Conservation (phyloP, 768 basidiomycete genomes). For the Kondoa malvinella region DNA sequence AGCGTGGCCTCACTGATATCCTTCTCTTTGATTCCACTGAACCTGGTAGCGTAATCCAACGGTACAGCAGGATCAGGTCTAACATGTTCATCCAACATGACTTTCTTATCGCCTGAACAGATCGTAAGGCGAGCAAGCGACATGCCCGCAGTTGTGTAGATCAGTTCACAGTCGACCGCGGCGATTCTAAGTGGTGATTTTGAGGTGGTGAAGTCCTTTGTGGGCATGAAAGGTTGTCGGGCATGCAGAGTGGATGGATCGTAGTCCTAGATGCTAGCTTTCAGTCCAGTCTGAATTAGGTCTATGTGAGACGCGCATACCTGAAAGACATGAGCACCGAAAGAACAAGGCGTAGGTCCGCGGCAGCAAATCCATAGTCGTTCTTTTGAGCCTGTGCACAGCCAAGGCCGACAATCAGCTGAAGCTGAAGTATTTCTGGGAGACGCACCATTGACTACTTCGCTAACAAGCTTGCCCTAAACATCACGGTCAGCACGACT, state of each 20-base stretch:
- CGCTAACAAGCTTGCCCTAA: slow-evolving; percentile 55
- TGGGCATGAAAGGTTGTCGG: slow-evolving; percentile 54
- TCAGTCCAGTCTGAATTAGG: not conserved
- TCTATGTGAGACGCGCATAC: not conserved
- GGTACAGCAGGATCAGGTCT: slow-evolving; percentile 25
- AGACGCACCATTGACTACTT: slow-evolving; percentile 47
- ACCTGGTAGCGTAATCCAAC: slow-evolving; percentile 78
- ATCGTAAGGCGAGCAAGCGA: slow-evolving; percentile 79
- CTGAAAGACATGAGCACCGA: slow-evolving; percentile 78
- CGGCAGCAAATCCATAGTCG: slow-evolving; percentile 51
- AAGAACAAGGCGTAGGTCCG: slow-evolving; percentile 45
- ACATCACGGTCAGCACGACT: not conserved
- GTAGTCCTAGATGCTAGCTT: slow-evolving; percentile 37
- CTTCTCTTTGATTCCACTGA: slow-evolving; percentile 27
- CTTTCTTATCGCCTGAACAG: slow-evolving; percentile 42
- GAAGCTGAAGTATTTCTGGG: no score
- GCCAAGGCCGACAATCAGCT: slow-evolving; percentile 3
- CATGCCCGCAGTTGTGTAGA: slow-evolving; percentile 84
- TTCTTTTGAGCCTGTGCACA: slow-evolving; percentile 21
- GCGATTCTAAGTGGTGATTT: slow-evolving; percentile 51
- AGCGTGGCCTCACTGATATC: slow-evolving; percentile 41
- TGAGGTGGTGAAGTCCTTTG: slow-evolving; percentile 20
- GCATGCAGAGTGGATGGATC: slow-evolving; percentile 49
- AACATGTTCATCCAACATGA: slow-evolving; percentile 64
- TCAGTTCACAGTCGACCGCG: slow-evolving; percentile 91